Evolutionary conservation across 208 protist species (phyloP).

Genomic region (Phytomonas sp.): DNA sequence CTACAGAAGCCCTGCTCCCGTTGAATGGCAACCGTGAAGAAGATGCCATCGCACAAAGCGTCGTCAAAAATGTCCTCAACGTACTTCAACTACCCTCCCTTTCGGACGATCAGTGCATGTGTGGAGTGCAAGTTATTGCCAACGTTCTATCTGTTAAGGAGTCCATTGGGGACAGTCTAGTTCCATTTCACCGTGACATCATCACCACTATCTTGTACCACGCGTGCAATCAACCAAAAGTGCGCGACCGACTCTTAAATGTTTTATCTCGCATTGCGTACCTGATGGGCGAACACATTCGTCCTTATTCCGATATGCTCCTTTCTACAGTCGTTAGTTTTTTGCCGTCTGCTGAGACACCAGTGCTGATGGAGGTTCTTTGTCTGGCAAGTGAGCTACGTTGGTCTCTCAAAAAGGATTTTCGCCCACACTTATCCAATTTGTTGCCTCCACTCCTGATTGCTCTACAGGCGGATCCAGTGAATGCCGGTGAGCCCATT

Average conservation of each 20-base stretch:
- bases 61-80: conserved; percentile 61
- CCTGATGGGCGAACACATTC: conserved; percentile 56
- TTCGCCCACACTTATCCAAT: conserved; percentile 58
- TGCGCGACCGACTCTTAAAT: conserved; percentile 50
- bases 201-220: conserved; percentile 63
- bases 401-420: conserved; percentile 70
- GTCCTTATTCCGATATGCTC: conserved; percentile 56
- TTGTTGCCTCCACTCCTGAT: conserved; percentile 66
- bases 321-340: conserved; percentile 41
- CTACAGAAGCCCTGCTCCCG: neutral
- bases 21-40: conserved; percentile 22
- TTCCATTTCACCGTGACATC: conserved; percentile 48
- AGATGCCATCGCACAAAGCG: conserved; percentile 63
- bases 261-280: conserved; percentile 51
- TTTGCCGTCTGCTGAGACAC: conserved; percentile 39
- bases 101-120: conserved; percentile 76
- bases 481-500: conserved; percentile 39
- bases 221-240: conserved; percentile 39
- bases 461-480: conserved; percentile 47
- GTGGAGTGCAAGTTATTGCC: conserved; percentile 63
- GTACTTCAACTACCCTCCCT: conserved; percentile 77
- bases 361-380: conserved; percentile 60
- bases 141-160: conserved; percentile 65
- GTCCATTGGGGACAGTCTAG: conserved; percentile 30
- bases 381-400: conserved; percentile 62